These are phyloP conservation scores for Cercophora scortea DNA, from an alignment of 495 filamentous ascomycete species.

Conservation along the genomic window DNA sequence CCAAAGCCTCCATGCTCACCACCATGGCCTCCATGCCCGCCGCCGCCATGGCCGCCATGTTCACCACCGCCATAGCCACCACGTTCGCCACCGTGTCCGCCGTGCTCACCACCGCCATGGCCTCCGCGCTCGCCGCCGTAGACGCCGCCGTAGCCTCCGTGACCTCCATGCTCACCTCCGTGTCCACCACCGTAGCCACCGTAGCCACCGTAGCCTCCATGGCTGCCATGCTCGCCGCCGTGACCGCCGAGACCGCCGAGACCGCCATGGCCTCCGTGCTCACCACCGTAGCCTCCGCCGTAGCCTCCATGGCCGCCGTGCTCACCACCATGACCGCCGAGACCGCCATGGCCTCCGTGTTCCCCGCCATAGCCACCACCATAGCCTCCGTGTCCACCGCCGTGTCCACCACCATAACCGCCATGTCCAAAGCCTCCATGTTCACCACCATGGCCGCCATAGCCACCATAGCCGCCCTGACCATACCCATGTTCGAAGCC, in stretches of 20 bases:
- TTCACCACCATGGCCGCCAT: neutral
- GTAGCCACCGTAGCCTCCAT: neutral
- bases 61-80: neutral
- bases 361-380: neutral
- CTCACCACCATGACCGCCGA: neutral
- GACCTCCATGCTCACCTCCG: neutral
- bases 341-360: too few relatives aligned
- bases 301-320: too few relatives aligned
- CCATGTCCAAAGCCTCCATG: neutral
- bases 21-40: neutral
- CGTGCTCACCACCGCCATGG: neutral
- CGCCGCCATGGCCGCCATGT: neutral
- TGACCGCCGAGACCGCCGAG: neutral
- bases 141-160: neutral
- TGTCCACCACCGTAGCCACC: neutral
- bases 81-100: neutral
- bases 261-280: neutral
- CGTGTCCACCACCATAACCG: neutral
- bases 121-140: neutral
- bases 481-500: neutral
- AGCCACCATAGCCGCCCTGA: conserved; percentile 1
- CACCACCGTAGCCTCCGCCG: neutral
- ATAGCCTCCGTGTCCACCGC: conserved; percentile 1
- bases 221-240: neutral
- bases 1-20: neutral